Percentiles rank a stretch among this genome's conserved stretches.
Evolutionary conservation across 2,329 filamentous ascomycete species (phyloP).

Genomic region (Verticillium albo-atrum): DNA sequence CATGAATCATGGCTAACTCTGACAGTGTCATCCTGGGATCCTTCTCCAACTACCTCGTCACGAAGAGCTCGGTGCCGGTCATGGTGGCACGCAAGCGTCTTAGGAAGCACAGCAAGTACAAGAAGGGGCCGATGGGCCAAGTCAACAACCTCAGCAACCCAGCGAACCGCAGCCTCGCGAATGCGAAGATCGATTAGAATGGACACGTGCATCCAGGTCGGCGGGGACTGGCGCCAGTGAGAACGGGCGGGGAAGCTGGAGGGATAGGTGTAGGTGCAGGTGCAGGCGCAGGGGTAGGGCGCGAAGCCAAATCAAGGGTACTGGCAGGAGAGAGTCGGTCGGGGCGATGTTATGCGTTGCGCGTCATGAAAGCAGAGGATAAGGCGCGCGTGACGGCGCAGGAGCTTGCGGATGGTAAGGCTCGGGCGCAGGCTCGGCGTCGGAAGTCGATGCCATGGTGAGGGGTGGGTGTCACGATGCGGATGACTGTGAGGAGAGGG

Average conservation of each 20-base stretch:
- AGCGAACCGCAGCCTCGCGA: conserved; percentile 59
- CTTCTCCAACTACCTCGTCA: conserved; percentile 96
- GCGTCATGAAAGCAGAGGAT: not conserved
- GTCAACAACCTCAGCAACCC: conserved; percentile 79
- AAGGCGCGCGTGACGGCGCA: not conserved
- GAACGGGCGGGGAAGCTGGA: not conserved
- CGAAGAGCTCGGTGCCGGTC: conserved; percentile 92
- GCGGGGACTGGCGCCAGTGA: not conserved
- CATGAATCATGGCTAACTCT: not conserved
- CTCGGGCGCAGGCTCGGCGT: not conserved
- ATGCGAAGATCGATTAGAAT: conserved; percentile 68
- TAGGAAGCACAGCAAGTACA: conserved; percentile 80
- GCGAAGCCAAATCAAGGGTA: too few species aligned
- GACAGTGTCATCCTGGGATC: conserved; percentile 85
- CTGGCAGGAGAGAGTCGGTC: not conserved
- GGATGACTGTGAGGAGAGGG: not conserved
- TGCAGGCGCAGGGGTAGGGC: conserved; percentile 1
- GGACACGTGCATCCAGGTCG: conserved; percentile 5
- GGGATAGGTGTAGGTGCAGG: not conserved
- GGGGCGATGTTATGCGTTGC: not conserved
- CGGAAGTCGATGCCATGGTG: not conserved
- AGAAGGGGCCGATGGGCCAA: conserved; percentile 64
- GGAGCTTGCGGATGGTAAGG: not conserved
- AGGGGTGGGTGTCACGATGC: not conserved
- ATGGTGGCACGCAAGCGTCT: conserved; percentile 95